Conservation (phyloP, 306 rosid species). For the Cucurbita ficifolia region DNA sequence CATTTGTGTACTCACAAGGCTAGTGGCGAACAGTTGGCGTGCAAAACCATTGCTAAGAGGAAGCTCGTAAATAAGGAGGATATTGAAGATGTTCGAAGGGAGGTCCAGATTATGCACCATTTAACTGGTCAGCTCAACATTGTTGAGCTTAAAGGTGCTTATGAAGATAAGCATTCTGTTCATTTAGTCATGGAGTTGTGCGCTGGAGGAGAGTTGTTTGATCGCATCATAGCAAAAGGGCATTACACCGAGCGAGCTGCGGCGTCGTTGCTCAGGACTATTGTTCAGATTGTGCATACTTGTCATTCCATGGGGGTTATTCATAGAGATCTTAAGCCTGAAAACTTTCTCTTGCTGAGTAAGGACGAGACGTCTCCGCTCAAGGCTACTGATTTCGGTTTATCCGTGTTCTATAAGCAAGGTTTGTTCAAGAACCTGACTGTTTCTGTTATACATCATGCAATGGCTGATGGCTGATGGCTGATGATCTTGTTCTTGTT, state of each 20-base stretch:
- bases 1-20: slow-evolving; percentile 61
- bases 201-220: slow-evolving; percentile 90
- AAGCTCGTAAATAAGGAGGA: slow-evolving; percentile 72
- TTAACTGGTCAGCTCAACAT: slow-evolving; percentile 67
- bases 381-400: slow-evolving; percentile 92
- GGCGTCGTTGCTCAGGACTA: slow-evolving; percentile 61
- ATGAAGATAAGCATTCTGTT: slow-evolving; percentile 78
- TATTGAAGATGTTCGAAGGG: slow-evolving; percentile 78
- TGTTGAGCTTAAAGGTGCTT: slow-evolving; percentile 85
- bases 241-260: slow-evolving; percentile 96
- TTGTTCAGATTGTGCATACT: slow-evolving; percentile 79
- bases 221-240: slow-evolving; percentile 81
- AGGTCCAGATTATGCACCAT: slow-evolving; percentile 96
- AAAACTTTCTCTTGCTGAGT: slow-evolving; percentile 74
- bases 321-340: slow-evolving; percentile 96
- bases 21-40: slow-evolving; percentile 64
- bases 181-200: slow-evolving; percentile 92
- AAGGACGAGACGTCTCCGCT: slow-evolving; percentile 79
- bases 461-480: background rate
- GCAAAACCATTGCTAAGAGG: slow-evolving; percentile 90
- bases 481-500: background rate
- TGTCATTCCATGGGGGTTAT: slow-evolving; percentile 96
- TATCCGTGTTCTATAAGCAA: slow-evolving; percentile 87
- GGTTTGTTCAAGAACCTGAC: slow-evolving; percentile 26
- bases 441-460: background rate